Percentiles rank a stretch among this genome's conserved stretches.
phyloP scores from a whole-genome alignment of 768 basidiomycete species.

The Termitomyces sp. region DNA sequence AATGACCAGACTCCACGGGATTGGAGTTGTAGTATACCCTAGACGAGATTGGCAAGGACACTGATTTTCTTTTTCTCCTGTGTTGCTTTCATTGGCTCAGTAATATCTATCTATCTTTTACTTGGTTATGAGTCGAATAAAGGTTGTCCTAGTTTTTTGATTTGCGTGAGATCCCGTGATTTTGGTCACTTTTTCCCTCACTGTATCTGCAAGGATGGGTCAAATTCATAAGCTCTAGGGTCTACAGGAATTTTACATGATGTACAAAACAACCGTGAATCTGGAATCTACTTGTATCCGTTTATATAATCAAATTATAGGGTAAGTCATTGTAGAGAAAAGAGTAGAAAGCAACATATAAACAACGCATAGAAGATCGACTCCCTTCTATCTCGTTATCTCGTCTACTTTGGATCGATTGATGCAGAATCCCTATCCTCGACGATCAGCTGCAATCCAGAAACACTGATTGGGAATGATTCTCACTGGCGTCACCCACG shows the following conservation, averaged over 20 bases:
- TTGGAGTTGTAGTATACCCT: background rate
- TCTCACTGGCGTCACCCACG: slow-evolving; percentile 87
- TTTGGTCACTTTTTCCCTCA: no score
- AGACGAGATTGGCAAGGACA: background rate
- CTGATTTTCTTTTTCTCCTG: background rate
- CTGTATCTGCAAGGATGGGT: no score
- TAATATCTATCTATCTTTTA: no score
- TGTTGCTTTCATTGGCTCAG: background rate
- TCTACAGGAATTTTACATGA: background rate
- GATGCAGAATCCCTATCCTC: slow-evolving; percentile 54
- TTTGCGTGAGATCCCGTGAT: no score
- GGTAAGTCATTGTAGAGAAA: background rate
- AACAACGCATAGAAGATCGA: background rate
- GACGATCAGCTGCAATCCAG: background rate
- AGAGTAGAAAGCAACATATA: no score
- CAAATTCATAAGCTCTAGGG: no score
- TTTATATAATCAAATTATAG: background rate
- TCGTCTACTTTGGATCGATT: slow-evolving; percentile 67
- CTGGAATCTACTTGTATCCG: background rate
- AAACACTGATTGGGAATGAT: background rate
- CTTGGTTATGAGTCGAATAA: no score
- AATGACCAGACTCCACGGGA: background rate
- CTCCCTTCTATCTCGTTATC: slow-evolving; percentile 25
- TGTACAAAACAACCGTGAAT: background rate
- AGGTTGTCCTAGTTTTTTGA: no score